Evolutionary conservation across 495 filamentous ascomycete genomes (phyloP), one percentile per base, ranked within the genome.

Genomic region (Trichoderma gamsii): DNA sequence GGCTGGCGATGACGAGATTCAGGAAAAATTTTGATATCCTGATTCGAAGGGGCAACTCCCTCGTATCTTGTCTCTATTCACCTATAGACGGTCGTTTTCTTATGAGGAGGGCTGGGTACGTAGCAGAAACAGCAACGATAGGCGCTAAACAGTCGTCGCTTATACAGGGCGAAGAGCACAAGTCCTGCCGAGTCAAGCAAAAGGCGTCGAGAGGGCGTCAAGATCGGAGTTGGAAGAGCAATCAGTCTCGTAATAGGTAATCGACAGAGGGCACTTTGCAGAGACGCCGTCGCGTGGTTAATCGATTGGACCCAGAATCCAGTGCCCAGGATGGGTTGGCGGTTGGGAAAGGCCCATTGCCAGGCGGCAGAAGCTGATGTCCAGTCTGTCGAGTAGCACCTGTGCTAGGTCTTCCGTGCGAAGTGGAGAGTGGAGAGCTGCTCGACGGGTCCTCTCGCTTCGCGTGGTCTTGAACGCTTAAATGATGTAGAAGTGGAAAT

Each of bases 1-100:
- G 27, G 56, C 21, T 23, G 49, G 27, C 23, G 56, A 61, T 61
- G 56, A 61, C 56, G 56, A 61, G 56, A 61, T 61, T 61, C 56
- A 29, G 29, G 29, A 25, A 61, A 23, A 56, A 56, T 56, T 46
- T 46, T 46, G 51, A 56, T 56, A 56, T n/a, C 51, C 51, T 61
- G 56, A 61, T 35, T 35, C 15, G 56, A 61, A 15, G 56, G 35
- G 27, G 23, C 56, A 25, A 61, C 56, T 32, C 4, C 25, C 35
- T 61, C 8, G 23, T 25, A 29, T 61, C 11, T 32, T 15, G 25
- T 61, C 35, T 5, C 35, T 38, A 7, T 38, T 38, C 8, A 38
- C 2, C 0, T 5, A 38, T 38, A 9, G 3, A 38, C 35, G 4
- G 35, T 38, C 35, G 35, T 38, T 38, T 5, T 38, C 35, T 38